phyloP scores from a whole-genome alignment of 73 alveolate species.

The Blepharisma stoltei region DNA sequence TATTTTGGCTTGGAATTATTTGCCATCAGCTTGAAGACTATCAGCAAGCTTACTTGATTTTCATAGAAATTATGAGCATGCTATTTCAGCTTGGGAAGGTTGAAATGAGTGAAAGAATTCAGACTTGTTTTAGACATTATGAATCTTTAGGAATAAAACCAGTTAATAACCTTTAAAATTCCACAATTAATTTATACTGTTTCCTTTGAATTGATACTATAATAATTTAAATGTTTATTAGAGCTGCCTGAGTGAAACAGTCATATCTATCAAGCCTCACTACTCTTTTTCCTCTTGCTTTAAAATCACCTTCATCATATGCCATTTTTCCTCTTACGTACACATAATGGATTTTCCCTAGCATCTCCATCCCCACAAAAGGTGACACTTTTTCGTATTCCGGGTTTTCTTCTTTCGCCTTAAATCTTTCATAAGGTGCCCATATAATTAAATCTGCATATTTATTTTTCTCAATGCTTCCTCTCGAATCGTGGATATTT shows the following conservation, averaged over 20 bases:
- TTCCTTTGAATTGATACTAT: too few relatives aligned
- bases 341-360: not conserved
- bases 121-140: not conserved
- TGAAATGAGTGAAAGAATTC: slow-evolving; percentile 21
- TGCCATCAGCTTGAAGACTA: slow-evolving; percentile 5
- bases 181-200: too few relatives aligned
- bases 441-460: slow-evolving; percentile 27
- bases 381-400: not conserved
- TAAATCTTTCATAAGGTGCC: slow-evolving; percentile 24
- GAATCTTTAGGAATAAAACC: not conserved
- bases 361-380: slow-evolving; percentile 10
- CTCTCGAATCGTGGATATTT: not conserved
- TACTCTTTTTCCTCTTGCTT: slow-evolving; percentile 1
- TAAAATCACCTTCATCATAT: not conserved
- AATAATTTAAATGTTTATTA: too few relatives aligned
- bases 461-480: slow-evolving; percentile 20
- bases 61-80: slow-evolving; percentile 4
- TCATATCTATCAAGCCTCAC: too few relatives aligned
- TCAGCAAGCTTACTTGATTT: not conserved
- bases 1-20: slow-evolving; percentile 24
- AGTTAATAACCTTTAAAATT: too few relatives aligned
- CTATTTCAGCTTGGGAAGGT: slow-evolving; percentile 9
- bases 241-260: too few relatives aligned
- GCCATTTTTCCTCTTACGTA: slow-evolving; percentile 15
- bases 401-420: not conserved